Evolutionary conservation across 2,329 filamentous ascomycete species (phyloP), one percentile per base, ranked within the genome.

Genomic region (Magnaporthiopsis poae): DNA sequence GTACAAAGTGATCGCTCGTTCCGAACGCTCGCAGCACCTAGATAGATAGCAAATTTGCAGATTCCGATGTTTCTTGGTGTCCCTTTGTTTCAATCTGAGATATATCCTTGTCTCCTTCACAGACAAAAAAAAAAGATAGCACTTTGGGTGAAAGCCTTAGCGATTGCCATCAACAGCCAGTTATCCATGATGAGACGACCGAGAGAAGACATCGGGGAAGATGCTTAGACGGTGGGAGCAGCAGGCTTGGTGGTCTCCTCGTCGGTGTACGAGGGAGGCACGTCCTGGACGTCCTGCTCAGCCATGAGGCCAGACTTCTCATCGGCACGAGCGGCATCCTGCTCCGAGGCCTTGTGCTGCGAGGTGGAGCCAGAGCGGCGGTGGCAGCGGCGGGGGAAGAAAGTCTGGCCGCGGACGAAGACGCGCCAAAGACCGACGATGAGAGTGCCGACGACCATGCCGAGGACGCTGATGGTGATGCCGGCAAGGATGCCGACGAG

Each of bases 401-500:
- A 72, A 60, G 70, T 67, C 68, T 72, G 70, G 63, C 81, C 79
- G 65, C 84, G 83, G 71, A 79, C 78, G 68, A 88, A 74, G 68
- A 81, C 76, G 69, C 84, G 83, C 79, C 85, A 85, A 33, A 88
- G 64, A 67, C 84, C 85, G 65, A 88, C 82, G 66, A 87, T 79
- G 65, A 88, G 71, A 64, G 84, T 86, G 69, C 88, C 88, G 60
- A 89, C 75, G 67, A 87, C 77, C 83, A 91, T 88, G 66, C 87
- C 88, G 62, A 91, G 74, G 82, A 90, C 75, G 75, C 88, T 89
- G 69, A 88, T 86, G 36, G 82, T 81, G 66, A 91, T 82, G 72
- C 89, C 90, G 61, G 88, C 87, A 31, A 86, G 81, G 69, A 91
- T 82, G 67, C 90, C 90, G 69, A 91, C 82, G 65, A 89, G 77